phyloP scores from a whole-genome alignment of 345 rosid genomes.

The Melaleuca quinquenervia region DNA sequence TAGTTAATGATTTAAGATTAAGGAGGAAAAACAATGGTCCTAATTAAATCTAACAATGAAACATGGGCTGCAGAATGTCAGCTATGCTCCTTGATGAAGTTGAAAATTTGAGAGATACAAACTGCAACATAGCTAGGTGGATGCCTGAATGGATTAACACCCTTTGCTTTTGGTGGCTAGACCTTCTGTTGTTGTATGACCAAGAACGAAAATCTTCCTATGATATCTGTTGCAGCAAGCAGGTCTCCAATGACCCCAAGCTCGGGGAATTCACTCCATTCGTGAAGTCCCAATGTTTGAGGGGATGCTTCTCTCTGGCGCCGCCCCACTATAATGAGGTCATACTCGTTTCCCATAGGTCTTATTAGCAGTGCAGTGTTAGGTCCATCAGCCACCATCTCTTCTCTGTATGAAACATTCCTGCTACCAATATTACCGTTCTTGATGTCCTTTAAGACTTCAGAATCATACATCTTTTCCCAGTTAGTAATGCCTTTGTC shows the following conservation, averaged over 20 bases:
- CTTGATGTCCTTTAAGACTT: not conserved
- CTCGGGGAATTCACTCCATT: slow-evolving; percentile 15
- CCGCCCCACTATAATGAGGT: slow-evolving; percentile 14
- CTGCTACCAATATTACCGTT: not conserved
- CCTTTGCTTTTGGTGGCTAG: not conserved
- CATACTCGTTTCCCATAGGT: not conserved
- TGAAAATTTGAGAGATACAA: not conserved
- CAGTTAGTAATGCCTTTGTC: not conserved
- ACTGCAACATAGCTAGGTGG: not conserved
- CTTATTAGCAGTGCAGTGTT: slow-evolving; percentile 2
- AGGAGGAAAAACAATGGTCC: not conserved
- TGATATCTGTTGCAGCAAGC: slow-evolving; percentile 11
- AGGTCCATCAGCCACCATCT: slow-evolving; percentile 3
- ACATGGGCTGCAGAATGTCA: not conserved
- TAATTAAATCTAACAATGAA: not conserved
- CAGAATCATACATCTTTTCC: not conserved
- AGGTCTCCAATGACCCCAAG: slow-evolving; percentile 14
- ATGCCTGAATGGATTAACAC: not conserved
- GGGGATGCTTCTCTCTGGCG: not conserved
- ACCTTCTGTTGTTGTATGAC: slow-evolving; percentile 17
- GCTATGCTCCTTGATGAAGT: not conserved
- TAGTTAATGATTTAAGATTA: not conserved
- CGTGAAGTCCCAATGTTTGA: not conserved
- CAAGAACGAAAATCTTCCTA: slow-evolving; percentile 6
- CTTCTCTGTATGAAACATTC: not conserved